These are phyloP conservation scores for Gaultheria prostrata DNA, from an alignment of 148 eudicot genomes.

Conservation along the genomic window DNA sequence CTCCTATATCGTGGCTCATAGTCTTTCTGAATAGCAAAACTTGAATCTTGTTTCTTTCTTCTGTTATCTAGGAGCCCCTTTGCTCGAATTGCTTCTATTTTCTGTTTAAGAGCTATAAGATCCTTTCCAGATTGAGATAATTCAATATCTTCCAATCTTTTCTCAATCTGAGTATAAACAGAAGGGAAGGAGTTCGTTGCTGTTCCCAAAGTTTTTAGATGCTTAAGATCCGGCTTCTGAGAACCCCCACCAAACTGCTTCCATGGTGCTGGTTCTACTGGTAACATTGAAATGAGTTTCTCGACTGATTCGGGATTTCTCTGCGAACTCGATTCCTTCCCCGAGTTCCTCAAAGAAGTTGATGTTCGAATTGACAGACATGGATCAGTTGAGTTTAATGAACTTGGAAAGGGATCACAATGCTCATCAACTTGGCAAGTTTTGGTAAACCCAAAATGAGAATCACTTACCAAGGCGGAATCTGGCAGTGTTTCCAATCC, in stretches of 20 bases:
- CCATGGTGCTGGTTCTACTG: slow-evolving; percentile 93
- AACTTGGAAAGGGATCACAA: slow-evolving; percentile 27
- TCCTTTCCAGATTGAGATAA: slow-evolving; percentile 86
- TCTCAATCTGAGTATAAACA: slow-evolving; percentile 75
- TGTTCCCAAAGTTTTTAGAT: slow-evolving; percentile 26
- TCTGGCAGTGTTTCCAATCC: slow-evolving; percentile 73
- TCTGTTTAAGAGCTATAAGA: slow-evolving; percentile 87
- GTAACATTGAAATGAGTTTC: slow-evolving; percentile 59
- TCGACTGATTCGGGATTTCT: slow-evolving; percentile 45
- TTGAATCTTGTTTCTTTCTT: slow-evolving; percentile 39
- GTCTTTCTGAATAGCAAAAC: slow-evolving; percentile 17
- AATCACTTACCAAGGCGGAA: slow-evolving; percentile 27
- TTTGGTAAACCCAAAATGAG: slow-evolving; percentile 33
- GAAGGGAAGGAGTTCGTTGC: slow-evolving; percentile 47
- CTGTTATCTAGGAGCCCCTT: slow-evolving; percentile 52
- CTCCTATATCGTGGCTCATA: slow-evolving; percentile 1
- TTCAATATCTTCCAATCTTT: slow-evolving; percentile 74
- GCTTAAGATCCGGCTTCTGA: slow-evolving; percentile 46
- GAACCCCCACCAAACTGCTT: slow-evolving; percentile 51
- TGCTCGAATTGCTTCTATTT: slow-evolving; percentile 75
- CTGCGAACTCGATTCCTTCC: slow-evolving; percentile 72
- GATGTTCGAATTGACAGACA: neutral
- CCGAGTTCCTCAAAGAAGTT: slow-evolving; percentile 29
- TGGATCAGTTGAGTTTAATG: slow-evolving; percentile 20
- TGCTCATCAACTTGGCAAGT: slow-evolving; percentile 42